Conservation (phyloP, 2,329 filamentous ascomycete genomes). For the Beauveria brongniartii region DNA sequence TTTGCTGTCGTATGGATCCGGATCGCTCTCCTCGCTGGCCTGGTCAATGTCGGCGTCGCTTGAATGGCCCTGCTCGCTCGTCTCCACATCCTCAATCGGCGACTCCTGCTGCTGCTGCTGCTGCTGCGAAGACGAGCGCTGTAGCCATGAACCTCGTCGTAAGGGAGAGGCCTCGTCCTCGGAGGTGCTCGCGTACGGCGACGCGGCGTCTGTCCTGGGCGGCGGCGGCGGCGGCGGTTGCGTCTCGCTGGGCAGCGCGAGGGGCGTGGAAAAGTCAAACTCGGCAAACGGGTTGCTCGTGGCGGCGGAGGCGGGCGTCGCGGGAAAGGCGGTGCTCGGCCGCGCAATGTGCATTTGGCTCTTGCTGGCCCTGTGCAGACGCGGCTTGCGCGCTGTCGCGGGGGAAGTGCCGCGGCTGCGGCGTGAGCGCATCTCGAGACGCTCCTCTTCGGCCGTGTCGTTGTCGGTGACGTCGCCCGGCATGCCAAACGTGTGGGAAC, state of each 20-base stretch:
- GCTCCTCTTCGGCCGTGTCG: slow-evolving; percentile 37
- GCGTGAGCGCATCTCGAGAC: slow-evolving; percentile 32
- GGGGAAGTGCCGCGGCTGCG: slow-evolving; percentile 20
- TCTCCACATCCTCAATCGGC: slow-evolving; percentile 23
- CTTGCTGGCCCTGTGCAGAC: slow-evolving; percentile 33
- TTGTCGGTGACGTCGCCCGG: slow-evolving; percentile 31
- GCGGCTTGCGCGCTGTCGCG: slow-evolving; percentile 28
- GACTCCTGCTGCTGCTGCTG: slow-evolving; percentile 1
- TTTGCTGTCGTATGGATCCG: slow-evolving; percentile 21
- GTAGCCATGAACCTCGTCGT: neutral
- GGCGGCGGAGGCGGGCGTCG: slow-evolving; percentile 6
- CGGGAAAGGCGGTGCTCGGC: slow-evolving; percentile 10
- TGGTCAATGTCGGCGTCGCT: slow-evolving; percentile 24
- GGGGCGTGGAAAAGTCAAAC: slow-evolving; percentile 32
- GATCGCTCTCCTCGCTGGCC: slow-evolving; percentile 27
- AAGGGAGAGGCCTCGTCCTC: neutral
- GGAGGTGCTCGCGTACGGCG: neutral
- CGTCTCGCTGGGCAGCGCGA: neutral
- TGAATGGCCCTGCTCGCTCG: slow-evolving; percentile 24
- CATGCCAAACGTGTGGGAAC: slow-evolving; percentile 27
- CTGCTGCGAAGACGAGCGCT: neutral
- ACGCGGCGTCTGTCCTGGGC: neutral
- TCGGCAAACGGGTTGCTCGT: slow-evolving; percentile 12
- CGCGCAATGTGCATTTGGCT: slow-evolving; percentile 28
- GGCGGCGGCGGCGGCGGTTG: neutral